A percentile compares a stretch with the other conserved stretches of the same genome.
These are phyloP conservation scores for Saccharomycopsis hybrid DNA, from an alignment of 1,139 yeast species.

Conservation along the genomic window DNA sequence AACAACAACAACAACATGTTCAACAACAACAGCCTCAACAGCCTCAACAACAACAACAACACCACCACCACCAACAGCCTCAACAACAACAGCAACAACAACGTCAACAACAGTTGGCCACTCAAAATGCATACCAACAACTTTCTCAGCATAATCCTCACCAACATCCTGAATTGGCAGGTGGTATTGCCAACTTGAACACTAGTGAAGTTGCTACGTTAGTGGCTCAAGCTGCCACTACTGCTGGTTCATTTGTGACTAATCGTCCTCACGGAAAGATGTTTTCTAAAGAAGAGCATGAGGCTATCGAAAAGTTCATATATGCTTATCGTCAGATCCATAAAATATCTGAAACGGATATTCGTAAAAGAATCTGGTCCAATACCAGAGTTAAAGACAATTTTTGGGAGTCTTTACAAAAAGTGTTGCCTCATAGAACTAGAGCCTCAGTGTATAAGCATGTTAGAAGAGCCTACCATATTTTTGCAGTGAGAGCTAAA, in stretches of 20 bases:
- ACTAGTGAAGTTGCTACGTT: constrained; percentile 27
- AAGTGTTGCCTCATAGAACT: constrained; percentile 75
- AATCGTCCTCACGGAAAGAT: constrained; percentile 33
- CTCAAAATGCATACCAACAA: constrained; percentile 2
- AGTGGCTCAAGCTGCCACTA: constrained; percentile 21
- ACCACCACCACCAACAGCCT: constrained; percentile 25
- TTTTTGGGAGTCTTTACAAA: constrained; percentile 79
- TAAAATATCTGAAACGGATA: constrained; percentile 55
- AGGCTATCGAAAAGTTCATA: constrained; percentile 67
- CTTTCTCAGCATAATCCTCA: constrained; percentile 4
- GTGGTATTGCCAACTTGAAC: constrained; percentile 3
- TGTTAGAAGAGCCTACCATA: constrained; percentile 81
- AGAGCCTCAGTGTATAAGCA: constrained; percentile 89
- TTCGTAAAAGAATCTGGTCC: constrained; percentile 84
- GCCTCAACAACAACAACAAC: constrained; percentile 6
- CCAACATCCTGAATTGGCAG: constrained; percentile 1
- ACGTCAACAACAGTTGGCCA: background rate
- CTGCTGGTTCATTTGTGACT: constrained; percentile 11
- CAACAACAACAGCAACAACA: constrained; percentile 6
- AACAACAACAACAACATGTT: constrained; percentile 6
- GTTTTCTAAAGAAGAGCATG: constrained; percentile 60
- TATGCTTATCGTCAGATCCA: constrained; percentile 58
- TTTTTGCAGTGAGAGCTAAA: constrained; percentile 78
- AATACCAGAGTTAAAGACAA: constrained; percentile 77
- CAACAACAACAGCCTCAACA: background rate